Conservation (phyloP, 225 moss, liverwort and hornwort genomes). For the Pleurozium schreberi region DNA sequence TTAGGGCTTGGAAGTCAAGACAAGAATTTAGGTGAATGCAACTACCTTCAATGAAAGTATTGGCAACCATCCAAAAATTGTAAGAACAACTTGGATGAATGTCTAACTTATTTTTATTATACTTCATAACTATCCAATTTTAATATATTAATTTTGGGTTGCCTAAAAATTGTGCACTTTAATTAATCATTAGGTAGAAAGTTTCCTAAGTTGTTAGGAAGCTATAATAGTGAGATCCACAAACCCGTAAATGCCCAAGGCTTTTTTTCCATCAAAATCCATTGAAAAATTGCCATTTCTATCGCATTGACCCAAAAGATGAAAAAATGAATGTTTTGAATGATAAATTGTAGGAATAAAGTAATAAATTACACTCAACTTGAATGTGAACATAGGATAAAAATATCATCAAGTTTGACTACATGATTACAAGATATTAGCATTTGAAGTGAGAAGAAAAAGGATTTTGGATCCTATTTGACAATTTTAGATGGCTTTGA, state of each 20-base stretch:
- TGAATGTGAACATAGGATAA: background rate
- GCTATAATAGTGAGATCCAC: background rate
- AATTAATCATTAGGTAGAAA: background rate
- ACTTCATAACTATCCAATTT: background rate
- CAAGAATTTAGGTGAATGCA: background rate
- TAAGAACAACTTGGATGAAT: background rate
- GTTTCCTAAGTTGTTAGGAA: background rate
- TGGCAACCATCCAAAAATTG: background rate
- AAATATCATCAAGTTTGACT: background rate
- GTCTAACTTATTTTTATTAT: background rate
- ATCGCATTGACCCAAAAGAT: background rate
- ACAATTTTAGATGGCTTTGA: too few species aligned
- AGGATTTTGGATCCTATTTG: background rate
- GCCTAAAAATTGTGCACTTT: background rate
- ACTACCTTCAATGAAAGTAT: background rate
- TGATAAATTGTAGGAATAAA: background rate
- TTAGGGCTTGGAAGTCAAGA: background rate
- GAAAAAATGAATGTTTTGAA: background rate
- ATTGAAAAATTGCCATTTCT: background rate
- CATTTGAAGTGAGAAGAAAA: background rate
- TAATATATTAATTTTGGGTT: background rate
- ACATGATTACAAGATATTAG: background rate
- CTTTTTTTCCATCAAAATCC: background rate
- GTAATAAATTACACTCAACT: background rate
- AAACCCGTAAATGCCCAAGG: rapidly evolving